These are phyloP conservation scores for Gonium pectorale DNA, from an alignment of 139 green algal species.

Conservation along the genomic window DNA sequence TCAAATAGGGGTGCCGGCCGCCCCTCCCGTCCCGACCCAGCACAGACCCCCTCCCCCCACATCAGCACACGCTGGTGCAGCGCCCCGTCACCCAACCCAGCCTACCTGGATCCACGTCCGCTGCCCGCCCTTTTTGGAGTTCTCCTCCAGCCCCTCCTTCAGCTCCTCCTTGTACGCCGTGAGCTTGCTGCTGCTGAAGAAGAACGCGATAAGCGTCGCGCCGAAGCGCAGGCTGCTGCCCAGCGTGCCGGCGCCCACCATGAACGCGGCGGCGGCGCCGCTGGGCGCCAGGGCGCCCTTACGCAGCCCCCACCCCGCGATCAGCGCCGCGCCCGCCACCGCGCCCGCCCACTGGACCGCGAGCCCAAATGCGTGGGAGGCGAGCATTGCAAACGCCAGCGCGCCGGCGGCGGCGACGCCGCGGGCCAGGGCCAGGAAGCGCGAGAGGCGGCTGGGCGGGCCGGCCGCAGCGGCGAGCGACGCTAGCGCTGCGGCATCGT, in stretches of 20 bases:
- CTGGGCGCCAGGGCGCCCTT: constrained; percentile 36
- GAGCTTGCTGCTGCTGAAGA: constrained; percentile 78
- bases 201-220: constrained; percentile 86
- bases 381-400: constrained; percentile 44
- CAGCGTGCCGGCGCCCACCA: constrained; percentile 77
- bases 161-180: constrained; percentile 82
- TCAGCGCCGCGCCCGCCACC: constrained; percentile 24
- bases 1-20: no score
- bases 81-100: neutral
- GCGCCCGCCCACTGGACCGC: constrained; percentile 58
- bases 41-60: no score
- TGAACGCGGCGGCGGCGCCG: constrained; percentile 69
- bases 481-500: neutral
- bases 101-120: constrained; percentile 85
- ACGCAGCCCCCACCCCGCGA: constrained; percentile 49
- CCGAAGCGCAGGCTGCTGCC: constrained; percentile 74
- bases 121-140: constrained; percentile 81
- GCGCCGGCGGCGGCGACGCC: neutral
- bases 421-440: neutral
- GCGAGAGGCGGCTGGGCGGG: neutral
- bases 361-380: constrained; percentile 68
- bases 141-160: constrained; percentile 79
- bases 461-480: neutral
- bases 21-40: no score
- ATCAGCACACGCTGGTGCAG: neutral